A percentile compares a stretch with the other conserved stretches of the same genome.
Conservation (phyloP, 345 rosid genomes). For the Clarkia xantiana region DNA sequence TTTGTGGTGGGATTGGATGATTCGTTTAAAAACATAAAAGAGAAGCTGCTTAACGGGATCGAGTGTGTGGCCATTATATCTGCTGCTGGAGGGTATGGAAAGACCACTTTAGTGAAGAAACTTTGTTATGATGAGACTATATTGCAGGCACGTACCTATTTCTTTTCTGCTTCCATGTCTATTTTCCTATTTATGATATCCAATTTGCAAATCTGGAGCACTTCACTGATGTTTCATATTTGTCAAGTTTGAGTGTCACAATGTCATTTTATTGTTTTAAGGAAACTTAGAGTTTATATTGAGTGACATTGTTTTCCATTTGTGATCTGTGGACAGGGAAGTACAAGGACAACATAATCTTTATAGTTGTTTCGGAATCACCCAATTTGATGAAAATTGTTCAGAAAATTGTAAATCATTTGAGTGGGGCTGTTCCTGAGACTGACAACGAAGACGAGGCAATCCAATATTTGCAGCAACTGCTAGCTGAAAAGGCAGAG, state of each 20-base stretch:
- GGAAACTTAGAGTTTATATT: neutral
- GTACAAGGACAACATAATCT: slow-evolving; percentile 16
- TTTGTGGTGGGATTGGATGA: slow-evolving; percentile 5
- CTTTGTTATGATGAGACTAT: slow-evolving; percentile 4
- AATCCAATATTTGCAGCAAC: slow-evolving; percentile 10
- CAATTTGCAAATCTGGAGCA: slow-evolving; percentile 6
- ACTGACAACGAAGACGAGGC: slow-evolving; percentile 22
- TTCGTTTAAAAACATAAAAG: slow-evolving; percentile 3
- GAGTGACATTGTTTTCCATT: neutral
- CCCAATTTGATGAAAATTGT: slow-evolving; percentile 23
- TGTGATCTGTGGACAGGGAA: slow-evolving; percentile 10
- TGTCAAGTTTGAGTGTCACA: no score
- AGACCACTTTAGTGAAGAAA: slow-evolving; percentile 8
- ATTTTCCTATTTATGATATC: no score
- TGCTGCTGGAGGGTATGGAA: slow-evolving; percentile 8
- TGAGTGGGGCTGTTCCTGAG: neutral
- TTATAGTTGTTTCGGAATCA: slow-evolving; percentile 6
- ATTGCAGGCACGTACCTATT: neutral
- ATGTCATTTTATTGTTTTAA: no score
- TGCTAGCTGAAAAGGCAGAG: slow-evolving; percentile 13
- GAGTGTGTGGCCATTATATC: neutral
- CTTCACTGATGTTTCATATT: no score
- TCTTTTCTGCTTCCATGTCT: neutral
- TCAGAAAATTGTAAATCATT: slow-evolving; percentile 17
- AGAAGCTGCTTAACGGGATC: neutral